Evolutionary conservation across 768 basidiomycete genomes (phyloP).

Genomic region (Tricholoma bakamatsutake): DNA sequence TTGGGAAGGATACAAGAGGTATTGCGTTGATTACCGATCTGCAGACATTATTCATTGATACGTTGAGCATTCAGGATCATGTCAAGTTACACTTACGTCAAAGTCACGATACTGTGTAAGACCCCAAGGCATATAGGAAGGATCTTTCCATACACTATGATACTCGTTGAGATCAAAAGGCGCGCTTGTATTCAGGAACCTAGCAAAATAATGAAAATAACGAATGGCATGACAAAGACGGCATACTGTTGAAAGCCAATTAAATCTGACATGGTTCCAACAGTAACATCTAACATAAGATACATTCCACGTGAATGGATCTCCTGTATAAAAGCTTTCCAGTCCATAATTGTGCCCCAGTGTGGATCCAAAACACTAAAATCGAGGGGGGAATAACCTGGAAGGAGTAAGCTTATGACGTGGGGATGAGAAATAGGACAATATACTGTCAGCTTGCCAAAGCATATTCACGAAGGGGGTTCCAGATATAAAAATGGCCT

Average conservation of each 20-base stretch:
- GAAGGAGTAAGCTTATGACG: constrained; percentile 9
- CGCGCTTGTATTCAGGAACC: constrained; percentile 72
- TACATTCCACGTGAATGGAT: constrained; percentile 86
- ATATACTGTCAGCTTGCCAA: constrained; percentile 95
- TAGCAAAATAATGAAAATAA: constrained; percentile 21
- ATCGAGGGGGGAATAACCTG: constrained; percentile 91
- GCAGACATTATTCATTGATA: constrained; percentile 2
- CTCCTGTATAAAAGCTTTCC: constrained; percentile 67
- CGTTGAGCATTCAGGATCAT: neutral
- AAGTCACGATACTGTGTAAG: constrained; percentile 85
- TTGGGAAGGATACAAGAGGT: constrained; percentile 66
- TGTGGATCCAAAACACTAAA: constrained; percentile 89
- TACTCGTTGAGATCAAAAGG: constrained; percentile 79
- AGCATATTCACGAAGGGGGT: constrained; percentile 93
- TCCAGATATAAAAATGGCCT: constrained; percentile 84
- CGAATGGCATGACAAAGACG: neutral
- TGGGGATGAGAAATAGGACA: neutral
- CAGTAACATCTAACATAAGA: constrained; percentile 89
- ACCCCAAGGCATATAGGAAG: constrained; percentile 78
- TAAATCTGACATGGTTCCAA: constrained; percentile 87
- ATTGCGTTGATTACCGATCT: constrained; percentile 71
- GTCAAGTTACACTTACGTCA: constrained; percentile 33
- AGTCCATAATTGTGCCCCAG: constrained; percentile 81
- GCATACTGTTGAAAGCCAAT: constrained; percentile 79
- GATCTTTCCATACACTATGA: constrained; percentile 65